Evolutionary conservation across 2,329 filamentous ascomycete genomes (phyloP).

Genomic region (Didymella glomerata): DNA sequence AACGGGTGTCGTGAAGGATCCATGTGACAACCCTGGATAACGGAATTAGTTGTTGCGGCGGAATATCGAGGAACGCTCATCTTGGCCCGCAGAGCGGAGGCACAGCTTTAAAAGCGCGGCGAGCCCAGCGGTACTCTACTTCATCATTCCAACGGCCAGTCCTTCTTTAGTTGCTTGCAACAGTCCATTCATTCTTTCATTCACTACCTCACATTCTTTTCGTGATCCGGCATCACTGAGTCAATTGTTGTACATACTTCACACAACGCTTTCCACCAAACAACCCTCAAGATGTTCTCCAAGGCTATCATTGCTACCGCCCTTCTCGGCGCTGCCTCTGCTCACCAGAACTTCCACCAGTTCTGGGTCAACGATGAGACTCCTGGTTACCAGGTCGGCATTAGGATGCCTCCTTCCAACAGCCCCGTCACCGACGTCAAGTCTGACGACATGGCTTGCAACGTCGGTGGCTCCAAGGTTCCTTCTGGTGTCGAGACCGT

Average conservation of each 20-base stretch:
- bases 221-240: constrained; percentile 38
- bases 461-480: constrained; percentile 41
- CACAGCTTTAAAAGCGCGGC: constrained; percentile 23
- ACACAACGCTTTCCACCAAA: constrained; percentile 19
- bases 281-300: constrained; percentile 42
- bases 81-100: constrained; percentile 5
- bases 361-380: constrained; percentile 44
- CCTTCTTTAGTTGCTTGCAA: constrained; percentile 32
- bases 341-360: constrained; percentile 46
- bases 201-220: constrained; percentile 31
- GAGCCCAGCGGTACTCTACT: constrained; percentile 8
- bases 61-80: constrained; percentile 10
- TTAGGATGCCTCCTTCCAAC: constrained; percentile 48
- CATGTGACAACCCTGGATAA: constrained; percentile 29
- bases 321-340: constrained; percentile 41
- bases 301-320: constrained; percentile 38
- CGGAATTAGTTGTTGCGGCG: constrained; percentile 29
- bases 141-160: constrained; percentile 35
- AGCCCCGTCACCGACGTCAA: constrained; percentile 46
- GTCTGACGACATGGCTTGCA: constrained; percentile 47
- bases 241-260: constrained; percentile 21
- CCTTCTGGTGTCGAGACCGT: constrained; percentile 41
- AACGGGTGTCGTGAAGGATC: constrained; percentile 31
- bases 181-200: constrained; percentile 31
- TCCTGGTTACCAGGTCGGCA: constrained; percentile 43